phyloP scores from a whole-genome alignment of 2,329 filamentous ascomycete genomes.

The Colletotrichum liaoningense region DNA sequence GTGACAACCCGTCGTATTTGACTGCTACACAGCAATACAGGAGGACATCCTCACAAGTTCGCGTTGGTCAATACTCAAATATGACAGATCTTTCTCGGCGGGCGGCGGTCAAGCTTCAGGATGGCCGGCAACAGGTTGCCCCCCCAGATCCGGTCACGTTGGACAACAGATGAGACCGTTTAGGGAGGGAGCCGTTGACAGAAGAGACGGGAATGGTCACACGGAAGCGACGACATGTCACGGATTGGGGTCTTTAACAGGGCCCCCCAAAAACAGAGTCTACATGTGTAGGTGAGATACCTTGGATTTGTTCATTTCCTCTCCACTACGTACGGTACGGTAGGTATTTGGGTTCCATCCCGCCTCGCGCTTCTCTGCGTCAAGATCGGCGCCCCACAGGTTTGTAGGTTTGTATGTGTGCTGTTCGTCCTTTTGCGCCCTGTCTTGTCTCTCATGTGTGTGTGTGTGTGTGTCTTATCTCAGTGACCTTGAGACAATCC shows the following conservation, averaged over 20 bases:
- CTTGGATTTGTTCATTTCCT: background rate
- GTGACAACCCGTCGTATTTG: background rate
- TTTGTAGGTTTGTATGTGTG: background rate
- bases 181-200: background rate
- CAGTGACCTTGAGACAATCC: background rate
- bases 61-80: background rate
- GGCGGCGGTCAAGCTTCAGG: background rate
- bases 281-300: background rate
- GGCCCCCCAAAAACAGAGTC: background rate
- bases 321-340: background rate
- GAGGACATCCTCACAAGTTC: background rate
- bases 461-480: background rate
- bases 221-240: background rate
- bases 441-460: background rate
- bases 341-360: background rate
- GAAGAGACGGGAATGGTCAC: background rate
- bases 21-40: background rate
- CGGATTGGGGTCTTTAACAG: background rate
- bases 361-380: background rate
- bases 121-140: background rate
- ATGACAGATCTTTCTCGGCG: background rate
- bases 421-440: background rate
- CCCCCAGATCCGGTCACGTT: background rate
- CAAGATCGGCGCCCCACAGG: conserved; percentile 2
- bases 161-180: background rate